Evolutionary conservation across 306 rosid species (phyloP).

Genomic region (Dalbergia cultrata): DNA sequence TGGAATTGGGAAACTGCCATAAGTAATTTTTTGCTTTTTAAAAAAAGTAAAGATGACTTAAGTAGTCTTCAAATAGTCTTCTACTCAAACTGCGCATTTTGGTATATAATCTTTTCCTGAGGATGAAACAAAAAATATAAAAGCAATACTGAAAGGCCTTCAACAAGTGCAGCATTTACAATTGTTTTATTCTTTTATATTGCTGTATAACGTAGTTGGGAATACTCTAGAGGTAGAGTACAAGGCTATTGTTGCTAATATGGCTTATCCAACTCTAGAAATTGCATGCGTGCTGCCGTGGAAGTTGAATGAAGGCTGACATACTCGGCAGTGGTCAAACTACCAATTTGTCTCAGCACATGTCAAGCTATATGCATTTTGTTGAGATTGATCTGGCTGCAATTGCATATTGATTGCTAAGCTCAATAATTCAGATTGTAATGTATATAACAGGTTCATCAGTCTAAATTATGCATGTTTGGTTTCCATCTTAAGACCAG

Average conservation of each 20-base stretch:
- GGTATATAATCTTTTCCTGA: too few species aligned
- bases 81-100: too few species aligned
- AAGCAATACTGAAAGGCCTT: background rate
- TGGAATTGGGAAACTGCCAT: too few species aligned
- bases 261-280: background rate
- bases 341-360: slow-evolving; percentile 5
- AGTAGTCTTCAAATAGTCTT: too few species aligned
- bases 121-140: too few species aligned
- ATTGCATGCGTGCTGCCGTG: background rate
- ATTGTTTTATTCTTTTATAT: background rate
- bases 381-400: slow-evolving; percentile 9
- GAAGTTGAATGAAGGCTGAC: slow-evolving; percentile 40
- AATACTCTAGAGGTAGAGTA: background rate
- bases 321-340: slow-evolving; percentile 26
- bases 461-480: background rate
- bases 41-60: too few species aligned
- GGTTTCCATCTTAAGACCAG: too few species aligned
- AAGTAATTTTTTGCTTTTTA: too few species aligned
- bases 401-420: background rate
- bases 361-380: background rate
- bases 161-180: background rate
- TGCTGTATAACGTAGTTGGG: background rate
- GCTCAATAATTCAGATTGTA: slow-evolving; percentile 6
- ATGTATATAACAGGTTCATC: slow-evolving; percentile 24
- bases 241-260: slow-evolving; percentile 1